These are phyloP conservation scores for Sarocladium oryzae DNA, from an alignment of 2,329 filamentous ascomycete species.

Conservation along the genomic window DNA sequence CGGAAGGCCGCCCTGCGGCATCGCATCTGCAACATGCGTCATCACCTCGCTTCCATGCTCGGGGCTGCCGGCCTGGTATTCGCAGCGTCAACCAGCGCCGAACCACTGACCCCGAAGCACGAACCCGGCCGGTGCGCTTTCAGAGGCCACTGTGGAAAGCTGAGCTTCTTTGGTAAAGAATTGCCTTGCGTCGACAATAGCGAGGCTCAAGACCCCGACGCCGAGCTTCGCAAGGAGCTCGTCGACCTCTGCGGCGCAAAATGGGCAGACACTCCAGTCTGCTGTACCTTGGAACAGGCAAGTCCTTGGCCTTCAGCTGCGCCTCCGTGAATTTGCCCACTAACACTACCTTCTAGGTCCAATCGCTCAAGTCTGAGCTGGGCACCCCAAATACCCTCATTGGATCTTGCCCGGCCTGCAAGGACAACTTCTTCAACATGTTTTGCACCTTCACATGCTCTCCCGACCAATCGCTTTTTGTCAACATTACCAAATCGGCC, in stretches of 20 bases:
- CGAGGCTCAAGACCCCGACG: slow-evolving; percentile 66
- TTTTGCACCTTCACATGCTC: slow-evolving; percentile 99
- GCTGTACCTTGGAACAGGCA: slow-evolving; percentile 77
- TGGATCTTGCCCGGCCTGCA: slow-evolving; percentile 91
- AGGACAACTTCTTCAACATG: slow-evolving; percentile 95
- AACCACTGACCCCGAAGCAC: slow-evolving; percentile 54
- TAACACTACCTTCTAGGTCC: too few relatives aligned
- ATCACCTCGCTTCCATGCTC: slow-evolving; percentile 22
- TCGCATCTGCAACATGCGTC: slow-evolving; percentile 22
- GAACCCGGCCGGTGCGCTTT: slow-evolving; percentile 87
- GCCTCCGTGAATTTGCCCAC: too few relatives aligned
- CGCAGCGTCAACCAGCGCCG: slow-evolving; percentile 18
- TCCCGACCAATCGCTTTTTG: slow-evolving; percentile 88
- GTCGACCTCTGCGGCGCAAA: slow-evolving; percentile 80
- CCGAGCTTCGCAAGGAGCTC: slow-evolving; percentile 66
- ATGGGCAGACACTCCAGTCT: slow-evolving; percentile 79
- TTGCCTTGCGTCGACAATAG: slow-evolving; percentile 92
- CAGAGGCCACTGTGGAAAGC: slow-evolving; percentile 83
- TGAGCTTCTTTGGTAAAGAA: slow-evolving; percentile 82
- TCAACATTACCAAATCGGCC: slow-evolving; percentile 79
- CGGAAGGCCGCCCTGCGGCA: slow-evolving; percentile 2
- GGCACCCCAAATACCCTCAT: slow-evolving; percentile 84
- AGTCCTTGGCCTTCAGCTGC: too few relatives aligned
- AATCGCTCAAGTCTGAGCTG: slow-evolving; percentile 74
- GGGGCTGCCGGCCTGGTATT: slow-evolving; percentile 26